Percentiles rank a stretch among this genome's conserved stretches.
These are phyloP conservation scores for Cladophialophora psammophila DNA, from an alignment of 2,329 filamentous ascomycete species.

Conservation along the genomic window DNA sequence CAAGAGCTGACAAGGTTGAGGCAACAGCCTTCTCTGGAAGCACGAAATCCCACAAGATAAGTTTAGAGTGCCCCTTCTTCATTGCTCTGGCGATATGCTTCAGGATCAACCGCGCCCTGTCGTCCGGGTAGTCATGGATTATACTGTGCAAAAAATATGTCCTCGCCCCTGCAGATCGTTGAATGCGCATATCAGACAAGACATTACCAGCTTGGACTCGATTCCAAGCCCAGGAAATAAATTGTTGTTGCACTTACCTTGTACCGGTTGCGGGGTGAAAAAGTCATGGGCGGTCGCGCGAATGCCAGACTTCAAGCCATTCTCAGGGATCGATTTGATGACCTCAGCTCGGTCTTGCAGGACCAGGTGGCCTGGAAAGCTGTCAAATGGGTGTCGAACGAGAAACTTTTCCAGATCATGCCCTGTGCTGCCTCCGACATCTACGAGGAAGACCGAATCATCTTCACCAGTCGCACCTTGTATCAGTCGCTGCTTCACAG, in stretches of 20 bases:
- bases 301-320: constrained; percentile 31
- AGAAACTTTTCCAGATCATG: constrained; percentile 38
- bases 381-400: constrained; percentile 13
- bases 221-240: background rate
- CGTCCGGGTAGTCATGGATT: constrained; percentile 55
- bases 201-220: background rate
- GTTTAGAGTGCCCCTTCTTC: constrained; percentile 50
- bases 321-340: constrained; percentile 31
- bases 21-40: constrained; percentile 48
- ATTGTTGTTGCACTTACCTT: constrained; percentile 32
- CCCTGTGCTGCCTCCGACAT: constrained; percentile 40
- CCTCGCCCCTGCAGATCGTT: constrained; percentile 44
- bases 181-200: background rate
- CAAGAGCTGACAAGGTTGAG: constrained; percentile 46
- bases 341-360: constrained; percentile 40
- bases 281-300: constrained; percentile 38
- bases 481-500: constrained; percentile 39
- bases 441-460: constrained; percentile 43
- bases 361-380: constrained; percentile 37
- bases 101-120: constrained; percentile 46
- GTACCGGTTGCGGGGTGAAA: constrained; percentile 39
- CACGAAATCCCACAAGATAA: constrained; percentile 55
- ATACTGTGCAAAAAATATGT: constrained; percentile 54
- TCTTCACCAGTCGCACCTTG: constrained; percentile 33
- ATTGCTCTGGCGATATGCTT: constrained; percentile 47